Percentiles rank a stretch among this genome's conserved stretches.
These are phyloP conservation scores for Suillus brevipes DNA, from an alignment of 768 basidiomycete species.

Conservation along the genomic window DNA sequence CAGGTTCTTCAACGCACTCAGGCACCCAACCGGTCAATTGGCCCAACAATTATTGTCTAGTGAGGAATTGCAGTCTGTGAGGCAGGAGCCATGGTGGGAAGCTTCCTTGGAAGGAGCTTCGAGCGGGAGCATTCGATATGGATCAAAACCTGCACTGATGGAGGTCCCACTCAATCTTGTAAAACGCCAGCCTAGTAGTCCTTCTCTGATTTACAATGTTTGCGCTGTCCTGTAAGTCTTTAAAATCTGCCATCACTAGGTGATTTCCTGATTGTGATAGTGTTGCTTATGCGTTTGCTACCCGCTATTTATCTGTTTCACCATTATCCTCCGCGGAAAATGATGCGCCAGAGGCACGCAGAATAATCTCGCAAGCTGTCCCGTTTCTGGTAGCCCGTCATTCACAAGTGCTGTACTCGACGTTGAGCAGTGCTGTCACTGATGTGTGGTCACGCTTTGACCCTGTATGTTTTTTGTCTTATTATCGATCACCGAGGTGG, in stretches of 20 bases:
- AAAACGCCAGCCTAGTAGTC: slow-evolving; percentile 36
- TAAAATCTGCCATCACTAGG: not conserved
- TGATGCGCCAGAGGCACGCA: slow-evolving; percentile 45
- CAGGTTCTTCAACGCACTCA: slow-evolving; percentile 58
- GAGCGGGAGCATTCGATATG: slow-evolving; percentile 28
- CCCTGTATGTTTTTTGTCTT: slow-evolving; percentile 23
- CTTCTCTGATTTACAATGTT: slow-evolving; percentile 66
- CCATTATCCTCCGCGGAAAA: slow-evolving; percentile 48
- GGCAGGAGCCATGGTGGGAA: slow-evolving; percentile 76
- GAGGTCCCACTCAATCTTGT: slow-evolving; percentile 46
- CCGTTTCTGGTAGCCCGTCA: slow-evolving; percentile 67
- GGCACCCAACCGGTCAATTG: slow-evolving; percentile 61
- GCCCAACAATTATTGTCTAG: slow-evolving; percentile 61
- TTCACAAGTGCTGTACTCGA: slow-evolving; percentile 53
- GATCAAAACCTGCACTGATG: slow-evolving; percentile 45
- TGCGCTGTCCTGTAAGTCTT: slow-evolving; percentile 62
- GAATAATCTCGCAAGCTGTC: slow-evolving; percentile 49
- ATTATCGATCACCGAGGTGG: not conserved
- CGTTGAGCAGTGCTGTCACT: slow-evolving; percentile 52
- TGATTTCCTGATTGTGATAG: slow-evolving; percentile 35
- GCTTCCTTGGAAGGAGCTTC: slow-evolving; percentile 17
- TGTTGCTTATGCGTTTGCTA: slow-evolving; percentile 66
- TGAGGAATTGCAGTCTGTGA: slow-evolving; percentile 51
- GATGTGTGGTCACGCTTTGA: slow-evolving; percentile 68
- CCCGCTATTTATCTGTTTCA: slow-evolving; percentile 60